Percentiles rank a stretch among this genome's conserved stretches.
Conservation (phyloP, 116 monocot genomes). For the Dioscorea cayenensis region DNA sequence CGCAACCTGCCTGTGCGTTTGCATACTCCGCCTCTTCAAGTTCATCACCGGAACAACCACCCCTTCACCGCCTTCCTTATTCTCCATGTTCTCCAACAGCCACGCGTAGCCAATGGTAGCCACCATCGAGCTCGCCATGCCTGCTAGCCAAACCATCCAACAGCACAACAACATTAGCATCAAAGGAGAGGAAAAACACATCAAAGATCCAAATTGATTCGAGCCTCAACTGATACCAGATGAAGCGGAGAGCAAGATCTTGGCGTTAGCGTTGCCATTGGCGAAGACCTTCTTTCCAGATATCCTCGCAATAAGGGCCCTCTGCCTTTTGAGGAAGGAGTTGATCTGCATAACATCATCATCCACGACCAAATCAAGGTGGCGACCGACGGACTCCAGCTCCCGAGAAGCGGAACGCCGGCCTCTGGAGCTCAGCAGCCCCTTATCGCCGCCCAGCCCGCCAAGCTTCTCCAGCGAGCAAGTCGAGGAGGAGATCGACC, state of each 20-base stretch:
- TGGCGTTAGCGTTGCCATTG: conserved; percentile 23
- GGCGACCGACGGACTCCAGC: background rate
- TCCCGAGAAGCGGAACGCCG: conserved; percentile 3
- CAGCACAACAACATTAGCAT: background rate
- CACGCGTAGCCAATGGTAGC: conserved; percentile 49
- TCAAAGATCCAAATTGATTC: background rate
- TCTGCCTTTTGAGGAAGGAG: conserved; percentile 27
- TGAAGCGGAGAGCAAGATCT: conserved; percentile 32
- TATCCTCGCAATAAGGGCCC: conserved; percentile 16
- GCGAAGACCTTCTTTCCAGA: conserved; percentile 8
- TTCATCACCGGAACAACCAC: conserved; percentile 43
- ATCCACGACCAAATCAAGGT: background rate
- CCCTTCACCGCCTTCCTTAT: conserved; percentile 1
- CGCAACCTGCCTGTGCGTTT: conserved; percentile 36
- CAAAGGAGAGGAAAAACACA: background rate
- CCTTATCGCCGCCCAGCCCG: background rate
- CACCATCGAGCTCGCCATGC: conserved; percentile 35
- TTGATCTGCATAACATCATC: conserved; percentile 27
- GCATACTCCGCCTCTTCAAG: conserved; percentile 32
- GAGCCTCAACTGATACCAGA: conserved; percentile 17
- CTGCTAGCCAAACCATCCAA: conserved; percentile 1
- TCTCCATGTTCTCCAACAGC: conserved; percentile 33
- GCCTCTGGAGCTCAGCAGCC: background rate
- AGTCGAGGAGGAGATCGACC: conserved; percentile 24
- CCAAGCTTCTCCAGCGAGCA: conserved; percentile 18